phyloP scores from a whole-genome alignment of 768 basidiomycete species.

The Suillus hirtellus region DNA sequence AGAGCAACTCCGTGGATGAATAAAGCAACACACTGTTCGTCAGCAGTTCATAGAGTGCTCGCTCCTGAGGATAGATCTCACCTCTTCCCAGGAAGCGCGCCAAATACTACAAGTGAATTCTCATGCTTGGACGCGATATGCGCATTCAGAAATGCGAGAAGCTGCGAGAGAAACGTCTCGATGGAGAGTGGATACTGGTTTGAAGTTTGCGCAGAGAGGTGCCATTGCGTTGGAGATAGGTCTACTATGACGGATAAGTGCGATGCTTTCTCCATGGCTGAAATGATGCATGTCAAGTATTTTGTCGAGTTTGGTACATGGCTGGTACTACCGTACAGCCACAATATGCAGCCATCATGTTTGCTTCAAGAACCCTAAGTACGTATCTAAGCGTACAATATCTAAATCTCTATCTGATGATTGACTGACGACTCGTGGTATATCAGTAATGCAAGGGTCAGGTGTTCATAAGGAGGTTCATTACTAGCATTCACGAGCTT shows the following conservation, averaged over 20 bases:
- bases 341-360: too few species aligned
- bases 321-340: too few species aligned
- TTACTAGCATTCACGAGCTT: too few species aligned
- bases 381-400: neutral
- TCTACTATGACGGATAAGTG: slow-evolving; percentile 87
- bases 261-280: slow-evolving; percentile 46
- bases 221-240: slow-evolving; percentile 86
- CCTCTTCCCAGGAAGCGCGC: slow-evolving; percentile 84
- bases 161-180: slow-evolving; percentile 73
- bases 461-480: too few species aligned
- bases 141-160: slow-evolving; percentile 89
- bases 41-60: neutral
- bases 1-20: slow-evolving; percentile 55
- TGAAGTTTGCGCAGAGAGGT: slow-evolving; percentile 55
- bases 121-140: slow-evolving; percentile 91
- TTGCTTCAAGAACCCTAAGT: too few species aligned
- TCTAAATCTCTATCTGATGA: neutral
- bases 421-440: neutral
- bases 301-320: too few species aligned
- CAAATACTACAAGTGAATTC: slow-evolving; percentile 91
- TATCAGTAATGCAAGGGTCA: neutral
- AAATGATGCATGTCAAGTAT: too few species aligned
- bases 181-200: slow-evolving; percentile 61
- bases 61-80: slow-evolving; percentile 32
- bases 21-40: slow-evolving; percentile 70